Conservation (phyloP, 805 yeast genomes). For the Metschnikowia lochheadii region DNA sequence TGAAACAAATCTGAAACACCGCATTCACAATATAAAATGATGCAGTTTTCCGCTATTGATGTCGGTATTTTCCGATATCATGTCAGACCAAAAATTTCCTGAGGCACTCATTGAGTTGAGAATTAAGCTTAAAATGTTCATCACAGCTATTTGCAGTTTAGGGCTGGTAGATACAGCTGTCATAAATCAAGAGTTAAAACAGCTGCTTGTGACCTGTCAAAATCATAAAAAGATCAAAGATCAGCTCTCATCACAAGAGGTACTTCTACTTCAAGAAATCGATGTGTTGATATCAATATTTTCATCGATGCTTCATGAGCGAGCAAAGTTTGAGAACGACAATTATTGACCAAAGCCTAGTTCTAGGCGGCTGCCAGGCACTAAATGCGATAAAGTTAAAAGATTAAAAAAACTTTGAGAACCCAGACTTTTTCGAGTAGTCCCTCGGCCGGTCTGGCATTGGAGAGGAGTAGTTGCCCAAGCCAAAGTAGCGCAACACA, state of each 20-base stretch:
- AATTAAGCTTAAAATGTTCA: neutral
- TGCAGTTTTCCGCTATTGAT: neutral
- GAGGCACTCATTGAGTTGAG: neutral
- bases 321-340: neutral
- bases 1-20: neutral
- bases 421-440: slow-evolving; percentile 3
- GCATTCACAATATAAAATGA: neutral
- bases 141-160: neutral
- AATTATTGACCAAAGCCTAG: neutral
- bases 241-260: neutral
- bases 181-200: neutral
- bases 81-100: neutral
- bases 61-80: neutral
- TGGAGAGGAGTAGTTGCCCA: slow-evolving; percentile 43
- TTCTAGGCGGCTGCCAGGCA: neutral
- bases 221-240: neutral
- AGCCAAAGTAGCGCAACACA: slow-evolving; percentile 64
- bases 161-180: neutral
- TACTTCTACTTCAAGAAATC: neutral
- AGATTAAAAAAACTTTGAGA: neutral
- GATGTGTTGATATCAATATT: neutral
- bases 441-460: slow-evolving; percentile 10
- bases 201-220: neutral
- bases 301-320: neutral
- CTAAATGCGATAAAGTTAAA: neutral